Conservation (phyloP, 2,329 filamentous ascomycete genomes). For the Phialocephala sp. region DNA sequence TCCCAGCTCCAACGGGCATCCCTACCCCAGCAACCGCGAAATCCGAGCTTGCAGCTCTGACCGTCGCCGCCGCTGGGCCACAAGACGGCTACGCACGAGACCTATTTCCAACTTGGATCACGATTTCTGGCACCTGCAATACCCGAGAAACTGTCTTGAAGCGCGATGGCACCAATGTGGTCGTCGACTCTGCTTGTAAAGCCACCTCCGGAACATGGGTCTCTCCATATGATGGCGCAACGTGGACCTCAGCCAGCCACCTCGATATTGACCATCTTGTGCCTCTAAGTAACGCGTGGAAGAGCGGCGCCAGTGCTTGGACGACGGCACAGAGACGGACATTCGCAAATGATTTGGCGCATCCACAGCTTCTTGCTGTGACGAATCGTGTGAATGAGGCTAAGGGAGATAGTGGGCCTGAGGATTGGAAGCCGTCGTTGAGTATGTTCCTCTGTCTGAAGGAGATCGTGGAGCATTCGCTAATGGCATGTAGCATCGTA, state of each 20-base stretch:
- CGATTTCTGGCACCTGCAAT: slow-evolving; percentile 70
- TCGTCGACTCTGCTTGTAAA: slow-evolving; percentile 62
- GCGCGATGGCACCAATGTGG: slow-evolving; percentile 72
- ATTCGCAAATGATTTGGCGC: slow-evolving; percentile 78
- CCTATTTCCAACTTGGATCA: slow-evolving; percentile 47
- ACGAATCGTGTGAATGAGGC: slow-evolving; percentile 76
- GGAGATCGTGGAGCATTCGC: slow-evolving; percentile 23
- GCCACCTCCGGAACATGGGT: slow-evolving; percentile 71
- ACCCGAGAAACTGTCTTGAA: slow-evolving; percentile 74
- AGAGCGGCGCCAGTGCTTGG: slow-evolving; percentile 77
- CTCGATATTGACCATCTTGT: slow-evolving; percentile 87
- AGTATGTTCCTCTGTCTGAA: slow-evolving; percentile 44
- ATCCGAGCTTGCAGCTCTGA: slow-evolving; percentile 62
- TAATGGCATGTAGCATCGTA: slow-evolving; percentile 54
- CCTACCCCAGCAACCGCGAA: slow-evolving; percentile 63
- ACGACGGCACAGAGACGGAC: slow-evolving; percentile 67
- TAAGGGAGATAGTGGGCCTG: slow-evolving; percentile 77
- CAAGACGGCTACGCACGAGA: slow-evolving; percentile 63
- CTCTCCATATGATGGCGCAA: slow-evolving; percentile 75
- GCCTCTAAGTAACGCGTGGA: slow-evolving; percentile 81
- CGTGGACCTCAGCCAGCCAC: slow-evolving; percentile 70
- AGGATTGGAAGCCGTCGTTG: slow-evolving; percentile 76
- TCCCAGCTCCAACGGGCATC: slow-evolving; percentile 61
- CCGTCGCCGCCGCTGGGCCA: slow-evolving; percentile 60
- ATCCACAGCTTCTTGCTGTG: slow-evolving; percentile 80